These are phyloP conservation scores for Epichloe gansuensis DNA, from an alignment of 2,329 filamentous ascomycete genomes.

Conservation along the genomic window DNA sequence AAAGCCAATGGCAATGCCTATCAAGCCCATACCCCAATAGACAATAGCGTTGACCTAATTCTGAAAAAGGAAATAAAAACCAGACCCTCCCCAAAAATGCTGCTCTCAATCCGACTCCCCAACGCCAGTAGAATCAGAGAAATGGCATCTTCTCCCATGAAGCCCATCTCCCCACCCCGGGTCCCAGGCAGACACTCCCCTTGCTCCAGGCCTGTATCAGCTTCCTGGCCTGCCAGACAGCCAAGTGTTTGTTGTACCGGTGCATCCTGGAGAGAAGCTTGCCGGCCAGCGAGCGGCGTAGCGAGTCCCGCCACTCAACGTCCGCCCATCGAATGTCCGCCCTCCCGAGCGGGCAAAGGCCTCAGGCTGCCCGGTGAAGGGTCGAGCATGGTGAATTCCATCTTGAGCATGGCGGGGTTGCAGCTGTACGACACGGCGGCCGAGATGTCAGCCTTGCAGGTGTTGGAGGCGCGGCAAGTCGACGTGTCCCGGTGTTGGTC, in stretches of 20 bases:
- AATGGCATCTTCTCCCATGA: slow-evolving; percentile 13
- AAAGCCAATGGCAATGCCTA: too few species aligned
- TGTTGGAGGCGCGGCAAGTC: slow-evolving; percentile 9
- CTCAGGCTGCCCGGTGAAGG: slow-evolving; percentile 7
- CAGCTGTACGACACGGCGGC: slow-evolving; percentile 17
- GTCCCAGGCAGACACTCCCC: slow-evolving; percentile 15
- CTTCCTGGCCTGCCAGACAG: slow-evolving; percentile 17
- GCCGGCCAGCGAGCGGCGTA: slow-evolving; percentile 12
- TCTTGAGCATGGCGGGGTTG: slow-evolving; percentile 15
- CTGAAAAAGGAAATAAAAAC: too few species aligned
- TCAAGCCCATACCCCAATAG: too few species aligned
- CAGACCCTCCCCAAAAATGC: too few species aligned
- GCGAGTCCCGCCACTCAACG: slow-evolving; percentile 11
- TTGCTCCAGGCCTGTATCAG: slow-evolving; percentile 14
- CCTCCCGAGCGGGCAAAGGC: slow-evolving; percentile 17
- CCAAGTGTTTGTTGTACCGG: slow-evolving; percentile 20
- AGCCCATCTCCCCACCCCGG: slow-evolving; percentile 11
- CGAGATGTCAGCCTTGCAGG: slow-evolving; percentile 13
- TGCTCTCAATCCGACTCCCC: background rate
- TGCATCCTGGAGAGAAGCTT: slow-evolving; percentile 16
- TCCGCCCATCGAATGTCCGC: slow-evolving; percentile 16
- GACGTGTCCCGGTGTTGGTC: slow-evolving; percentile 1
- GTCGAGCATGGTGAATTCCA: slow-evolving; percentile 16
- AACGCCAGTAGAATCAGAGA: slow-evolving; percentile 12
- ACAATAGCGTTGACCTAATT: too few species aligned